Percentiles rank a stretch among this genome's conserved stretches.
Conservation (phyloP, 2,329 filamentous ascomycete species). For the Verruconis gallopava region DNA sequence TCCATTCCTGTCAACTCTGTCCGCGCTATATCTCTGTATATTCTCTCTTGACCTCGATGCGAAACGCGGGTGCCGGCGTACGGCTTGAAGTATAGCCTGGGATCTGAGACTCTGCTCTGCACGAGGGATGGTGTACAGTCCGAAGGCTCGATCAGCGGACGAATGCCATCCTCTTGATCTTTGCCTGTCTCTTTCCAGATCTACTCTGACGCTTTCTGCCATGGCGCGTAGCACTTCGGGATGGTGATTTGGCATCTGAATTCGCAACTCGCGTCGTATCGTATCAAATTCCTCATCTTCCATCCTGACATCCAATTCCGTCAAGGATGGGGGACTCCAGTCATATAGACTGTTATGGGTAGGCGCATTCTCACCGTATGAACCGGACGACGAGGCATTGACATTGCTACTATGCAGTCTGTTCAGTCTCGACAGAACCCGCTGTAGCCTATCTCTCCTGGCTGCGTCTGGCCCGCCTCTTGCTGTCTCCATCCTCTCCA, state of each 20-base stretch:
- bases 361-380: conserved; percentile 42
- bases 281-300: conserved; percentile 22
- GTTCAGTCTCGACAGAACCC: conserved; percentile 33
- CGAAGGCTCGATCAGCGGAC: conserved; percentile 15
- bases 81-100: conserved; percentile 28
- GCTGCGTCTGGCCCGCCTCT: conserved; percentile 24
- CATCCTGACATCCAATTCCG: conserved; percentile 11
- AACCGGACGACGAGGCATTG: conserved; percentile 17
- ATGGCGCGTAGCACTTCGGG: conserved; percentile 26
- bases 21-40: conserved; percentile 28
- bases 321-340: conserved; percentile 39
- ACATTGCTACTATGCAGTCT: conserved; percentile 33
- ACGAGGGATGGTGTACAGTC: conserved; percentile 9
- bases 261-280: conserved; percentile 28
- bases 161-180: conserved; percentile 17
- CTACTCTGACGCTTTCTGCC: conserved; percentile 18
- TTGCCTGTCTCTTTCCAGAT: conserved; percentile 23
- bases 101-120: conserved; percentile 22
- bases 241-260: conserved; percentile 25
- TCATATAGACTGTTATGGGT: conserved; percentile 44
- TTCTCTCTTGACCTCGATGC: conserved; percentile 24
- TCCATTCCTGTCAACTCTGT: conserved; percentile 22
- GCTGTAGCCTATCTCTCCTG: conserved; percentile 28
- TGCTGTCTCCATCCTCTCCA: conserved; percentile 4
- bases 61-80: conserved; percentile 27